Conservation (phyloP, 2,329 filamentous ascomycete genomes). For the Mycosphaerella arachidis region DNA sequence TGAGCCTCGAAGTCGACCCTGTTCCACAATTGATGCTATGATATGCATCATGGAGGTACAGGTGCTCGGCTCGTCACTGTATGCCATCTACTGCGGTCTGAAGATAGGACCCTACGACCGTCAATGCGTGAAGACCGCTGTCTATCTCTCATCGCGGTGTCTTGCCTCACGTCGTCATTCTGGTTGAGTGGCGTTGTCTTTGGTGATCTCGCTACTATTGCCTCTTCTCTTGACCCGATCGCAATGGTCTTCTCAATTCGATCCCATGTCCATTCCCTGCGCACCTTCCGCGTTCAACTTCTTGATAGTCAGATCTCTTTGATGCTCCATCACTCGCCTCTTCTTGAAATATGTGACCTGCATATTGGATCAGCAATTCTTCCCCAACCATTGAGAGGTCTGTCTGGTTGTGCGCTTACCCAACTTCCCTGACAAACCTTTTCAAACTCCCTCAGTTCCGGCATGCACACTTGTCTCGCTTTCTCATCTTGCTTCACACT, state of each 20-base stretch:
- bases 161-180: too few relatives aligned
- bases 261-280: constrained; percentile 22
- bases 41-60: too few relatives aligned
- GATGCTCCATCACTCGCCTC: constrained; percentile 84
- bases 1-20: too few relatives aligned
- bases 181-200: too few relatives aligned
- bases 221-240: background rate
- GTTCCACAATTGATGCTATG: too few relatives aligned
- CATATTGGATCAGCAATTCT: background rate
- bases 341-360: constrained; percentile 98
- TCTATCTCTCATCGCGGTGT: too few relatives aligned
- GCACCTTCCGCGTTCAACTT: constrained; percentile 54
- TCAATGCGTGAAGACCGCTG: too few relatives aligned
- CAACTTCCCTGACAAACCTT: constrained; percentile 82
- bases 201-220: background rate
- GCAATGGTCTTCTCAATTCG: constrained; percentile 1
- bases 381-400: background rate
- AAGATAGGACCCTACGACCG: too few relatives aligned
- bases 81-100: too few relatives aligned
- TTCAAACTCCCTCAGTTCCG: constrained; percentile 66
- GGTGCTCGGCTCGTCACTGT: too few relatives aligned
- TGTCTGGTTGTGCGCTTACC: constrained; percentile 54
- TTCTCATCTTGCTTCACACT: constrained; percentile 54
- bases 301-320: constrained; percentile 74
- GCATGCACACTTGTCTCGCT: constrained; percentile 52